Percentiles rank a stretch among this genome's conserved stretches.
Evolutionary conservation across 345 rosid genomes (phyloP).

Genomic region (Clarkia xantiana): DNA sequence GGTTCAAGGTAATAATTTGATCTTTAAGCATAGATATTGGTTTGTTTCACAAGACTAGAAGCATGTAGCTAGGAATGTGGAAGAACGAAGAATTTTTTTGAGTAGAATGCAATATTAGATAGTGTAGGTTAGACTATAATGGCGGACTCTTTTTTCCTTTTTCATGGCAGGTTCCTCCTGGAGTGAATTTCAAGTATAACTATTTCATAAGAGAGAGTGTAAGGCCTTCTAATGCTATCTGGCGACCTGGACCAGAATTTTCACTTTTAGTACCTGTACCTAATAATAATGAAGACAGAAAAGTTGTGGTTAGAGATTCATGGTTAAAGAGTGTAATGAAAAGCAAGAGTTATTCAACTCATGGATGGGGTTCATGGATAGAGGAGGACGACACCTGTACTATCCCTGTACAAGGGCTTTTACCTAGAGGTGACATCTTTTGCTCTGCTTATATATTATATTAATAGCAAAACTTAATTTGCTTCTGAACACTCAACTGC

Average conservation of each 20-base stretch:
- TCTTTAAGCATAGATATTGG: background rate
- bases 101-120: background rate
- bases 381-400: constrained; percentile 35
- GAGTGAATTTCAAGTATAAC: constrained; percentile 73
- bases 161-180: constrained; percentile 47
- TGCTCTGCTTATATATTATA: constrained; percentile 11
- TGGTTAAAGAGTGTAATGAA: constrained; percentile 39
- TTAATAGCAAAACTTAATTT: constrained; percentile 19
- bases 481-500: constrained; percentile 80
- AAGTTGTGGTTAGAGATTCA: constrained; percentile 60
- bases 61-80: background rate
- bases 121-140: background rate
- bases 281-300: constrained; percentile 23
- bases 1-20: constrained; percentile 45
- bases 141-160: constrained; percentile 6
- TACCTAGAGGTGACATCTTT: constrained; percentile 46
- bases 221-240: constrained; percentile 38
- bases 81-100: background rate
- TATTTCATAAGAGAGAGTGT: constrained; percentile 45
- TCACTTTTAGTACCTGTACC: constrained; percentile 47
- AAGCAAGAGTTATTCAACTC: constrained; percentile 19
- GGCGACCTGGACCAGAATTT: constrained; percentile 86
- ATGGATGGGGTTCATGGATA: constrained; percentile 71
- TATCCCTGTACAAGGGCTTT: constrained; percentile 17
- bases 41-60: background rate